These are phyloP conservation scores for Clitopilus passeckerianus DNA, from an alignment of 768 basidiomycete genomes.

Conservation along the genomic window DNA sequence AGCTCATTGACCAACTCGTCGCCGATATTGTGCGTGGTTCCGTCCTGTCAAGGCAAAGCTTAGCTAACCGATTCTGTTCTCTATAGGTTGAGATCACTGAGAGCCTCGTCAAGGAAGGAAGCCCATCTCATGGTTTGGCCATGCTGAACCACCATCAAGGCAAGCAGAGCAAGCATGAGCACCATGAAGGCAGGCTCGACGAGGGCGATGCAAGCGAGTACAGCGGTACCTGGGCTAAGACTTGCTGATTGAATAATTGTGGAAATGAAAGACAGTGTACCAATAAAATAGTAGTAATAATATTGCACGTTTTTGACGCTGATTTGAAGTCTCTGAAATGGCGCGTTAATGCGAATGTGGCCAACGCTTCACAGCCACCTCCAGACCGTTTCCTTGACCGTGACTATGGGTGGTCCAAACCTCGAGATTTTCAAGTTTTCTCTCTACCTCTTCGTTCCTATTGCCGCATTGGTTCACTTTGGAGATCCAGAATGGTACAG, in stretches of 20 bases:
- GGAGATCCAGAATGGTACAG: slow-evolving; percentile 88
- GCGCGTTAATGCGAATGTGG: no score
- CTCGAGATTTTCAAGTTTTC: slow-evolving; percentile 90
- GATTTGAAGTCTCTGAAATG: no score
- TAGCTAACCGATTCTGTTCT: not conserved
- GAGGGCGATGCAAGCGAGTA: slow-evolving; percentile 38
- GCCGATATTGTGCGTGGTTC: slow-evolving; percentile 54
- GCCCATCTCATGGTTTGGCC: slow-evolving; percentile 48
- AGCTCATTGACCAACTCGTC: slow-evolving; percentile 63
- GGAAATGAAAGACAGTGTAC: no score
- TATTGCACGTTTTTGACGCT: no score
- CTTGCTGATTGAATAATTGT: slow-evolving; percentile 38
- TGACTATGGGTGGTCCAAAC: slow-evolving; percentile 47
- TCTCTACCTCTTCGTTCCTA: slow-evolving; percentile 81
- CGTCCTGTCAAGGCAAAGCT: not conserved
- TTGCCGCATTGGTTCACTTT: slow-evolving; percentile 76
- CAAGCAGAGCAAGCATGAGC: slow-evolving; percentile 27
- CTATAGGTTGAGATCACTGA: slow-evolving; percentile 61
- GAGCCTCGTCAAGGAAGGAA: slow-evolving; percentile 39
- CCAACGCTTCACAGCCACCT: slow-evolving; percentile 2
- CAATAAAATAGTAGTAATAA: no score
- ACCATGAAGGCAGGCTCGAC: slow-evolving; percentile 39
- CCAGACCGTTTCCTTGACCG: not conserved
- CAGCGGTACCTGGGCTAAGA: slow-evolving; percentile 64
- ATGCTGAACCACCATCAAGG: slow-evolving; percentile 25